Conservation (phyloP, 305 asterid genomes). For the Plantago lanceolata region DNA sequence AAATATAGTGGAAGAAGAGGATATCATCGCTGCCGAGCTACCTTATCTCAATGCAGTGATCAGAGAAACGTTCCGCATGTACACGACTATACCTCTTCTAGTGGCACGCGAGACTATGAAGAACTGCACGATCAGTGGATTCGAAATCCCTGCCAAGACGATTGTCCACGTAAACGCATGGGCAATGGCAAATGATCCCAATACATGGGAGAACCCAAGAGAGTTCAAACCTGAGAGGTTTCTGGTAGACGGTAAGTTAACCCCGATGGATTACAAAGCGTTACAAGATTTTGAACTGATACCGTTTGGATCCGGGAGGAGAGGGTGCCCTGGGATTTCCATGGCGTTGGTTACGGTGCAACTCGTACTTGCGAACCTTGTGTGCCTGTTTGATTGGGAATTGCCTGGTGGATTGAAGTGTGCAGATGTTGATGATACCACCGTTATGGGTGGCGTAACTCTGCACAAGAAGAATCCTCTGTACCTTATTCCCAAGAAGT, state of each 20-base stretch:
- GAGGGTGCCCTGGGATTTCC: constrained; percentile 27
- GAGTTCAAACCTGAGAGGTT: constrained; percentile 36
- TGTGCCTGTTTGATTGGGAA: constrained; percentile 26
- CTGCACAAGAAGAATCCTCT: constrained; percentile 24
- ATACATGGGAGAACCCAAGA: constrained; percentile 23
- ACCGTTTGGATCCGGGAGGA: constrained; percentile 27
- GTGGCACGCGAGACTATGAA: constrained; percentile 27
- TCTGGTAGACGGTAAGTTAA: not conserved
- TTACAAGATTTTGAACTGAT: constrained; percentile 10
- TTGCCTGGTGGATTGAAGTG: constrained; percentile 18
- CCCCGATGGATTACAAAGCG: constrained; percentile 1
- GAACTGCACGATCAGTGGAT: constrained; percentile 25
- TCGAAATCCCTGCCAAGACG: constrained; percentile 25
- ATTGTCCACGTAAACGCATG: constrained; percentile 30
- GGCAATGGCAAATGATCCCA: constrained; percentile 30
- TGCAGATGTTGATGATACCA: constrained; percentile 22
- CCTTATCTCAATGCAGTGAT: constrained; percentile 30
- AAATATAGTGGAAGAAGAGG: constrained; percentile 11
- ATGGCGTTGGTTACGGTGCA: constrained; percentile 27
- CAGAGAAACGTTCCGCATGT: constrained; percentile 29
- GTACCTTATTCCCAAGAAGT: constrained; percentile 18
- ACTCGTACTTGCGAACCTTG: constrained; percentile 17
- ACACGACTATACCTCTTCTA: constrained; percentile 29
- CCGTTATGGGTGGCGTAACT: not conserved
- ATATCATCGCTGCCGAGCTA: constrained; percentile 14